Evolutionary conservation across 2,329 filamentous ascomycete genomes (phyloP).

Genomic region (Orbilia javanica): DNA sequence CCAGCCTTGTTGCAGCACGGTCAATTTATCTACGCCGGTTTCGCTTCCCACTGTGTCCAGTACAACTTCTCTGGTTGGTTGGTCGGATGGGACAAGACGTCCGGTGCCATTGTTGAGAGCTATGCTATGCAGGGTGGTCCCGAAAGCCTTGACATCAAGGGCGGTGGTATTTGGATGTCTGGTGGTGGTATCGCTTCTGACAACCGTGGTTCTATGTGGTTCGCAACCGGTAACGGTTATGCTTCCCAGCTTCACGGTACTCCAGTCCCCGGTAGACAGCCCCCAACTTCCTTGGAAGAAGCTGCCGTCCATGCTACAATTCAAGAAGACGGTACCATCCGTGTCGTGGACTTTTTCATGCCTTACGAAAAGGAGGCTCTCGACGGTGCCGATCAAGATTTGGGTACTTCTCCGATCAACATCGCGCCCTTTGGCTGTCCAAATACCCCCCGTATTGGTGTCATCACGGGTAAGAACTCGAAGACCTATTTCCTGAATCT

Average conservation of each 20-base stretch:
- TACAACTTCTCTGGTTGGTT: constrained; percentile 70
- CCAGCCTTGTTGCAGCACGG: constrained; percentile 68
- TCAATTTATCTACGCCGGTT: constrained; percentile 69
- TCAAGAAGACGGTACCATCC: constrained; percentile 66
- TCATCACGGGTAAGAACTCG: constrained; percentile 69
- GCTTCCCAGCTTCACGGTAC: constrained; percentile 67
- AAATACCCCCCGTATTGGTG: constrained; percentile 67
- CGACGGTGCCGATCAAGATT: constrained; percentile 69
- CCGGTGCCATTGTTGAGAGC: constrained; percentile 67
- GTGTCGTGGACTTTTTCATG: constrained; percentile 69
- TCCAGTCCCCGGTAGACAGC: constrained; percentile 67
- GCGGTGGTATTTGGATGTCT: constrained; percentile 69
- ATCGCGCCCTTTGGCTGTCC: constrained; percentile 68
- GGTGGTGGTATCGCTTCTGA: constrained; percentile 69
- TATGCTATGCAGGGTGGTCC: constrained; percentile 67
- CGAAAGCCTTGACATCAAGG: constrained; percentile 65
- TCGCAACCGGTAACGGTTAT: constrained; percentile 69
- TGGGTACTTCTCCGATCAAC: constrained; percentile 68
- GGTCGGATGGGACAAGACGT: constrained; percentile 68
- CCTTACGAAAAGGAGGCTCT: constrained; percentile 69
- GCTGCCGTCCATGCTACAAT: constrained; percentile 69
- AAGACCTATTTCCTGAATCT: constrained; percentile 69
- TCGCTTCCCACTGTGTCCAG: constrained; percentile 69
- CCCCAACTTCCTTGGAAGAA: constrained; percentile 68
- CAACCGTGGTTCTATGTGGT: constrained; percentile 68